Evolutionary conservation across 495 filamentous ascomycete species (phyloP).

Genomic region (Tuber umbilicatum): DNA sequence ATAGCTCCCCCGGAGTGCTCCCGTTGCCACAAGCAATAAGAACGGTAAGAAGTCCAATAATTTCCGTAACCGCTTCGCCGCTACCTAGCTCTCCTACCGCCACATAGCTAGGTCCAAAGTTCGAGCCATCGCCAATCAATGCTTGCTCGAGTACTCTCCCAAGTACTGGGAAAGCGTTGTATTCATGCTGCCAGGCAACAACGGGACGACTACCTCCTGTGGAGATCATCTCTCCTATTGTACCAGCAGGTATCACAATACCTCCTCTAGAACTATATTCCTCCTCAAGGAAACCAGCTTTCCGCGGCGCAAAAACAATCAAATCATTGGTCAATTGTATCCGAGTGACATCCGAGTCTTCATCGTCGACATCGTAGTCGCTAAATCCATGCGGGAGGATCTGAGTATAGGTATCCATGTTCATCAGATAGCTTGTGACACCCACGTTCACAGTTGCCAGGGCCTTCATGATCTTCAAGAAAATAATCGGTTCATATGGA

Average conservation of each 20-base stretch:
- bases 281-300: conserved; percentile 36
- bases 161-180: conserved; percentile 70
- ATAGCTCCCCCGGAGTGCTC: conserved; percentile 4
- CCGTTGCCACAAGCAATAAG: conserved; percentile 46
- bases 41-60: conserved; percentile 57
- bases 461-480: conserved; percentile 60
- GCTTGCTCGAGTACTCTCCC: conserved; percentile 62
- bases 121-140: conserved; percentile 43
- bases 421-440: conserved; percentile 52
- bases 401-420: conserved; percentile 66
- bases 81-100: conserved; percentile 41
- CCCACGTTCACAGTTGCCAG: conserved; percentile 47
- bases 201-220: conserved; percentile 48
- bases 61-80: conserved; percentile 55
- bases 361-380: conserved; percentile 65
- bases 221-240: conserved; percentile 59
- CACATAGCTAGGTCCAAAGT: conserved; percentile 19
- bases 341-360: conserved; percentile 74
- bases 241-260: conserved; percentile 56
- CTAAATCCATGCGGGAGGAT: conserved; percentile 57
- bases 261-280: conserved; percentile 40
- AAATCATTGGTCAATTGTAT: conserved; percentile 52
- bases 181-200: conserved; percentile 61
- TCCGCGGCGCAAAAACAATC: conserved; percentile 49
- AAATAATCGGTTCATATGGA: conserved; percentile 79